A percentile compares a stretch with the other conserved stretches of the same genome.
Evolutionary conservation across 2,329 filamentous ascomycete species (phyloP).

Genomic region (Pseudogymnoascus sp.): DNA sequence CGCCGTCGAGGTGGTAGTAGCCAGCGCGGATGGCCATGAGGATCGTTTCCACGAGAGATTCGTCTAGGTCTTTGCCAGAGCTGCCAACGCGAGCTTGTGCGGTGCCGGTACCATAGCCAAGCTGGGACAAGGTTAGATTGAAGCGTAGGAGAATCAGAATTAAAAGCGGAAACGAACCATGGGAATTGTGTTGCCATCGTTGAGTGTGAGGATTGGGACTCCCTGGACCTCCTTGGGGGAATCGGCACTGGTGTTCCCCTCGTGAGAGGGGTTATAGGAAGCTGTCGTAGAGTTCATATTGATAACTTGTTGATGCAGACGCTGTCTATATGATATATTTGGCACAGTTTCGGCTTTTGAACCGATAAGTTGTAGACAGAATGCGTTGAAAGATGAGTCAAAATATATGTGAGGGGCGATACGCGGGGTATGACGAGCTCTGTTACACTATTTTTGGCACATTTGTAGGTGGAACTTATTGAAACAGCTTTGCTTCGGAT

Average conservation of each 20-base stretch:
- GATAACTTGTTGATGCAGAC: background rate
- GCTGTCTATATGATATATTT: background rate
- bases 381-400: background rate
- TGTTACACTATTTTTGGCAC: background rate
- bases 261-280: constrained; percentile 26
- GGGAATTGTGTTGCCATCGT: constrained; percentile 67
- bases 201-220: constrained; percentile 60
- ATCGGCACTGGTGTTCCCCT: constrained; percentile 49
- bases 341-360: background rate
- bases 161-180: constrained; percentile 42
- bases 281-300: constrained; percentile 39
- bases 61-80: constrained; percentile 48
- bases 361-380: background rate
- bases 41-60: constrained; percentile 42
- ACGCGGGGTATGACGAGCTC: background rate
- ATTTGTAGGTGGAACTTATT: background rate
- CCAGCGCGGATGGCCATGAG: constrained; percentile 61
- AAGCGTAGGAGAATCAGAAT: background rate
- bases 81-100: constrained; percentile 46
- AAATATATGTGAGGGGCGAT: constrained; percentile 7
- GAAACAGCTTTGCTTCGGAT: too few relatives aligned
- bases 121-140: constrained; percentile 32
- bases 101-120: constrained; percentile 67
- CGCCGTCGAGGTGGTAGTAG: constrained; percentile 67
- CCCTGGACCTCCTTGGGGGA: constrained; percentile 60